A percentile compares a stretch with the other conserved stretches of the same genome.
Conservation (phyloP, 192 early-diverging fungal species). For the Backusella liffmaniae region DNA sequence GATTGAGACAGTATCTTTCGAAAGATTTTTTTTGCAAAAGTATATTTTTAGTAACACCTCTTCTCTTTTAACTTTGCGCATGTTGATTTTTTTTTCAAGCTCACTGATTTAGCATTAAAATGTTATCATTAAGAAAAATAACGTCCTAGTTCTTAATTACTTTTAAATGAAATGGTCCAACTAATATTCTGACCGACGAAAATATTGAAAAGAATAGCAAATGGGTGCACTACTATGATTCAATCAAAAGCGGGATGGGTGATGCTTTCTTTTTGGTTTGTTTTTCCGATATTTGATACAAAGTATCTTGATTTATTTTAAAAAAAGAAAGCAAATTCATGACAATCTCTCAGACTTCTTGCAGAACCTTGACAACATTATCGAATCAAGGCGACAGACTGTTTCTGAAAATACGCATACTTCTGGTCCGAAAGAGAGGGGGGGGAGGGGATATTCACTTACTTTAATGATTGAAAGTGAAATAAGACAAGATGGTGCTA, state of each 20-base stretch:
- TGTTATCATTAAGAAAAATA: too few relatives aligned
- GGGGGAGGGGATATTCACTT: too few relatives aligned
- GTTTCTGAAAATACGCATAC: neutral
- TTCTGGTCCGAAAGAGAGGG: neutral
- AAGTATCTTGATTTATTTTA: conserved; percentile 1
- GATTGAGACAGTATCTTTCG: too few relatives aligned
- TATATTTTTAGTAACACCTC: too few relatives aligned
- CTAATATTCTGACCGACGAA: too few relatives aligned
- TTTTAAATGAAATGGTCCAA: too few relatives aligned
- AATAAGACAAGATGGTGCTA: neutral
- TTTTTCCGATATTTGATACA: conserved; percentile 54
- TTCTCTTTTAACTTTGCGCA: too few relatives aligned
- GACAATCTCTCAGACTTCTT: conserved; percentile 10
- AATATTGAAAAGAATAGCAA: conserved; percentile 17
- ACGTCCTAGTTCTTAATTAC: too few relatives aligned
- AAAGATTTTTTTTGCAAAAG: too few relatives aligned
- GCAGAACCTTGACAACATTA: conserved; percentile 2
- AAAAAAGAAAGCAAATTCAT: conserved; percentile 13
- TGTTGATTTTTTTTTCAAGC: too few relatives aligned
- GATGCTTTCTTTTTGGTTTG: conserved; percentile 50
- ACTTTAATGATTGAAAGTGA: conserved; percentile 32
- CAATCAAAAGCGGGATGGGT: conserved; percentile 42
- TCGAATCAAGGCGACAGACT: conserved; percentile 9
- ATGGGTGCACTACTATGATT: conserved; percentile 45
- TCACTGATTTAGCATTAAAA: too few relatives aligned